A percentile compares a stretch with the other conserved stretches of the same genome.
These are phyloP conservation scores for Lachancea dasiensis DNA, from an alignment of 805 yeast genomes.

Conservation along the genomic window DNA sequence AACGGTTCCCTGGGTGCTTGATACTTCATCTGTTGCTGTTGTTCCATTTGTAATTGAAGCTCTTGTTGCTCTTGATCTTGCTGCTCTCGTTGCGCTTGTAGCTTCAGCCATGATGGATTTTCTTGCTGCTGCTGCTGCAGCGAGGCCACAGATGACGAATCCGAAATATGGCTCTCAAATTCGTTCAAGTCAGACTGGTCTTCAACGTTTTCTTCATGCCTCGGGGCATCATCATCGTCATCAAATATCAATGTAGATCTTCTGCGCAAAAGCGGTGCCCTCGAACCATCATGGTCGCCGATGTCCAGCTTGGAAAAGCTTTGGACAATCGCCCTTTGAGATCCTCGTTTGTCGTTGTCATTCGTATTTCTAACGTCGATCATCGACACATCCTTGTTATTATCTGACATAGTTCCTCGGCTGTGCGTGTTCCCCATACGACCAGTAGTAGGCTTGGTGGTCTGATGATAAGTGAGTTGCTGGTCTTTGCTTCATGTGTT, in stretches of 20 bases:
- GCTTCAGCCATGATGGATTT: conserved; percentile 8
- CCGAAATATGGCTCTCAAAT: conserved; percentile 2
- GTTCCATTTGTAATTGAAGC: conserved; percentile 2
- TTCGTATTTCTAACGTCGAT: conserved; percentile 24
- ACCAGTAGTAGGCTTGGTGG: conserved; percentile 1
- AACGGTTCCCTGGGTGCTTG: background rate
- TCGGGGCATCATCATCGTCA: conserved; percentile 42
- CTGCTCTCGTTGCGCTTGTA: conserved; percentile 3
- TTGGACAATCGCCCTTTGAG: conserved; percentile 21
- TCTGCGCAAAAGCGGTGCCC: conserved; percentile 39
- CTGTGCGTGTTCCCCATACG: conserved; percentile 14
- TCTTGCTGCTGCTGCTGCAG: conserved; percentile 5
- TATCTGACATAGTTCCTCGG: conserved; percentile 14
- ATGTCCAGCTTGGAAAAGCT: conserved; percentile 33
- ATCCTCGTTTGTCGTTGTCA: conserved; percentile 9
- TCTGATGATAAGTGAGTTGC: too few relatives aligned
- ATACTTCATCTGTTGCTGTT: conserved; percentile 4
- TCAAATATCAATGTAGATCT: conserved; percentile 68
- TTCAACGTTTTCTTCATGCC: conserved; percentile 17
- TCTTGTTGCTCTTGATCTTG: conserved; percentile 2
- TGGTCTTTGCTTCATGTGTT: too few relatives aligned
- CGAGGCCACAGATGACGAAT: conserved; percentile 7
- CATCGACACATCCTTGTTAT: conserved; percentile 26
- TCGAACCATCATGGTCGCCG: conserved; percentile 24
- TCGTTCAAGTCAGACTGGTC: conserved; percentile 4